Evolutionary conservation across 257 asterid species (phyloP).

Genomic region (Avicennia marina): DNA sequence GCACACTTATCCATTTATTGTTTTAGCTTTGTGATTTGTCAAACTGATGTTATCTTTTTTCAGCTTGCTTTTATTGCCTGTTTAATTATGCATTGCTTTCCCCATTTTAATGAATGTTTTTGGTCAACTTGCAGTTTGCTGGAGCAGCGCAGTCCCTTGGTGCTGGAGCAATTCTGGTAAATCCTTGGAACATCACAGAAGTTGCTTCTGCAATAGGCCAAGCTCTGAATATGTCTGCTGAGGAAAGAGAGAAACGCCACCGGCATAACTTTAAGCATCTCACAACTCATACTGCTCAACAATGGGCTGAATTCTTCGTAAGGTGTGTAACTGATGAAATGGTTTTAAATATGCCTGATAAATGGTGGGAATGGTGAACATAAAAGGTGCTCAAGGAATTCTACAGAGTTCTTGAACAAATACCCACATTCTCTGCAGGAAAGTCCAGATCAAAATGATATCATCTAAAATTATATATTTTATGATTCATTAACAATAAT

Average conservation of each 20-base stretch:
- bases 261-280: slow-evolving; percentile 76
- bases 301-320: slow-evolving; percentile 95
- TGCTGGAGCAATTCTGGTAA: slow-evolving; percentile 87
- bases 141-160: slow-evolving; percentile 96
- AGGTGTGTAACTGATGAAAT: slow-evolving; percentile 46
- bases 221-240: slow-evolving; percentile 81
- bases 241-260: slow-evolving; percentile 94
- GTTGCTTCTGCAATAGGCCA: slow-evolving; percentile 45
- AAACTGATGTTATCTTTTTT: background rate
- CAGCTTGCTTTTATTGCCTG: too few relatives aligned
- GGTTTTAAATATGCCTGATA: slow-evolving; percentile 14
- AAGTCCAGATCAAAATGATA: background rate
- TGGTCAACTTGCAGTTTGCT: slow-evolving; percentile 54
- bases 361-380: slow-evolving; percentile 10
- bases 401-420: slow-evolving; percentile 4
- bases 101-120: slow-evolving; percentile 6
- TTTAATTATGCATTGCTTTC: slow-evolving; percentile 10
- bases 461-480: background rate
- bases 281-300: slow-evolving; percentile 95
- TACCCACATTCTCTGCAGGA: background rate
- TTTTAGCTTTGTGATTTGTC: background rate
- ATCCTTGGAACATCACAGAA: slow-evolving; percentile 90
- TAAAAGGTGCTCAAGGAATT: background rate
- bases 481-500: too few relatives aligned
- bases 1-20: background rate